Evolutionary conservation across 116 monocot genomes (phyloP).

Genomic region (Posidonia oceanica): DNA sequence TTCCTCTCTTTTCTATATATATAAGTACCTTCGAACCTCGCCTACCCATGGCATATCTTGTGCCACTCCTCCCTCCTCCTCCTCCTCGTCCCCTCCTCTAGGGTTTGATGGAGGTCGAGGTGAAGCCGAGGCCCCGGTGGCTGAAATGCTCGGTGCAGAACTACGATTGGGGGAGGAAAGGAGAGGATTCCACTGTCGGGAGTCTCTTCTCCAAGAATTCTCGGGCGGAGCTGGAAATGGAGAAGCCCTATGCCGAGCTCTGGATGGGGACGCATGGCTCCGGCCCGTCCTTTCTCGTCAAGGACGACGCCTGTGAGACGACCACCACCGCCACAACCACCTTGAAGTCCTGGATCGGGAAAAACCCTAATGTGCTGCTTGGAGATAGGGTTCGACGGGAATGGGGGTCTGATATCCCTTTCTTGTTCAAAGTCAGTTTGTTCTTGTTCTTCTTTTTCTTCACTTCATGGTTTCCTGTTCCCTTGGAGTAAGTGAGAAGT

Average conservation of each 20-base stretch:
- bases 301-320: not conserved
- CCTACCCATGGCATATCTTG: too few relatives aligned
- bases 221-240: conserved; percentile 13
- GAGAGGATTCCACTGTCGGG: conserved; percentile 46
- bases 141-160: conserved; percentile 63
- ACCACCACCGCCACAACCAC: not conserved
- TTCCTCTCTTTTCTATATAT: too few relatives aligned
- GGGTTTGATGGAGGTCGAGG: not conserved
- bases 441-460: not conserved
- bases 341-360: conserved; percentile 42
- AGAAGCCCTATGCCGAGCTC: conserved; percentile 75
- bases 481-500: too few relatives aligned
- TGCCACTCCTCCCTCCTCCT: too few relatives aligned
- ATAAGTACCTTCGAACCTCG: too few relatives aligned
- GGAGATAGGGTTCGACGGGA: conserved; percentile 38
- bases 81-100: too few relatives aligned
- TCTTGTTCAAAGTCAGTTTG: conserved; percentile 74
- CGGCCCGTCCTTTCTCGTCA: conserved; percentile 52
- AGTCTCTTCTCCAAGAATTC: conserved; percentile 43
- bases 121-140: conserved; percentile 9
- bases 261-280: conserved; percentile 95
- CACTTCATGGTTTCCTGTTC: not conserved
- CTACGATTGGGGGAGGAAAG: conserved; percentile 82
- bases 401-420: conserved; percentile 79
- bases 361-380: conserved; percentile 33